These are phyloP conservation scores for Acanthamoeba castellanii DNA, from an alignment of 208 protist genomes.

Conservation along the genomic window DNA sequence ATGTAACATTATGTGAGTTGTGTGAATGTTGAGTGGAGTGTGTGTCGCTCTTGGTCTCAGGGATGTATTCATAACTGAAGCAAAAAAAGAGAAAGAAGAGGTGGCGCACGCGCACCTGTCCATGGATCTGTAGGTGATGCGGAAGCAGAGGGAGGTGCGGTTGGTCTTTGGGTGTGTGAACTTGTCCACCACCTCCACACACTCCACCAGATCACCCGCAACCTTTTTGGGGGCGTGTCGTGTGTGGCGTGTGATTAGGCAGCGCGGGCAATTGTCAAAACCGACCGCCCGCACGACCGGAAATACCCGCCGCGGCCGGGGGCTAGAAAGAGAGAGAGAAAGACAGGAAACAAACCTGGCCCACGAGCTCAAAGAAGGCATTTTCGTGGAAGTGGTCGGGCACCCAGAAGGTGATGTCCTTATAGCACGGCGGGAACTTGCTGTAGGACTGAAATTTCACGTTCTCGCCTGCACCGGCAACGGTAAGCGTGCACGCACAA, in stretches of 20 bases:
- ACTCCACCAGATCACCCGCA: conserved; percentile 89
- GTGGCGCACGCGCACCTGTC: conserved; percentile 79
- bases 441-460: conserved; percentile 89
- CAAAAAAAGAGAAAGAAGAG: neutral
- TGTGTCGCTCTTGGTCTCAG: neutral
- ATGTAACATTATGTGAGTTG: neutral
- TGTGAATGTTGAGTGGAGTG: neutral
- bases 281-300: too few species aligned
- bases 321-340: neutral
- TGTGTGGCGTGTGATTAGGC: too few species aligned
- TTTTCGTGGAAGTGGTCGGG: conserved; percentile 88
- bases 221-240: neutral
- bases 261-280: neutral
- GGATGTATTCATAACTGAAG: neutral
- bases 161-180: conserved; percentile 91
- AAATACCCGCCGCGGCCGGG: too few species aligned
- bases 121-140: conserved; percentile 93
- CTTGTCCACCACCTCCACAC: conserved; percentile 86
- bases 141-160: conserved; percentile 88
- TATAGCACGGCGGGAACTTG: conserved; percentile 90
- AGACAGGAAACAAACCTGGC: conserved; percentile 76
- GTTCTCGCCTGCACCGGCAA: conserved; percentile 76
- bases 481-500: too few species aligned
- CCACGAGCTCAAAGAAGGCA: conserved; percentile 91
- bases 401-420: conserved; percentile 93